Conservation (phyloP, 2,329 filamentous ascomycete species). For the Beauveria sp. region DNA sequence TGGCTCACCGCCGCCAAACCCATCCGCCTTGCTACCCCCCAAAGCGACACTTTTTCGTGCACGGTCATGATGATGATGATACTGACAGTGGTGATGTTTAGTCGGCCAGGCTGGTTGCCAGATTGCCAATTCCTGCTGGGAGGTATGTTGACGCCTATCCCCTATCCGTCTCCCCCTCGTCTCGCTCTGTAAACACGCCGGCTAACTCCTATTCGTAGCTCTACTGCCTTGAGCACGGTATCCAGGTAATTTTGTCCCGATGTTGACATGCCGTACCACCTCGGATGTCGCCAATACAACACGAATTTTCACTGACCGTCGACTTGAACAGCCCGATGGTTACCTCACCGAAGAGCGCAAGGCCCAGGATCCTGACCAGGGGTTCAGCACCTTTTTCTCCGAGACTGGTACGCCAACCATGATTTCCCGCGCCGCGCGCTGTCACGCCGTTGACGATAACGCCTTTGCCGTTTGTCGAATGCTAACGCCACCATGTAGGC, state of each 20-base stretch:
- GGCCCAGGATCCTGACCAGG: conserved; percentile 83
- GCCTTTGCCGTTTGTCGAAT: neutral
- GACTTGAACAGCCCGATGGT: conserved; percentile 70
- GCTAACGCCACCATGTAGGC: conserved; percentile 45
- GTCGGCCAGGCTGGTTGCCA: conserved; percentile 99
- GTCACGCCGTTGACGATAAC: neutral
- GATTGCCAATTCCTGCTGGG: conserved; percentile 99
- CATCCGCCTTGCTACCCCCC: conserved; percentile 10
- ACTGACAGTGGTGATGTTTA: conserved; percentile 51
- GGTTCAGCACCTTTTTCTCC: conserved; percentile 99
- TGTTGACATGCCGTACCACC: conserved; percentile 10
- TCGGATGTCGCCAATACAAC: conserved; percentile 11
- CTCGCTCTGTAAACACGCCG: conserved; percentile 6
- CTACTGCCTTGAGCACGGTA: conserved; percentile 99
- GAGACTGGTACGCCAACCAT: conserved; percentile 72
- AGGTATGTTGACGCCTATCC: conserved; percentile 60
- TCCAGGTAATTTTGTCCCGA: conserved; percentile 64
- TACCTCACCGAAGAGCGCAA: conserved; percentile 98
- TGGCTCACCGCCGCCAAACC: conserved; percentile 34
- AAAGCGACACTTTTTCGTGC: neutral
- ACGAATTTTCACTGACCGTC: conserved; percentile 7
- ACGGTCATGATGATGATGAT: conserved; percentile 15
- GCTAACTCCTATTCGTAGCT: conserved; percentile 54
- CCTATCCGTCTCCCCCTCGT: neutral
- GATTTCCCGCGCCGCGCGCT: neutral